phyloP scores from a whole-genome alignment of 805 yeast genomes.

The Saccharomycopsis guyanensis region DNA sequence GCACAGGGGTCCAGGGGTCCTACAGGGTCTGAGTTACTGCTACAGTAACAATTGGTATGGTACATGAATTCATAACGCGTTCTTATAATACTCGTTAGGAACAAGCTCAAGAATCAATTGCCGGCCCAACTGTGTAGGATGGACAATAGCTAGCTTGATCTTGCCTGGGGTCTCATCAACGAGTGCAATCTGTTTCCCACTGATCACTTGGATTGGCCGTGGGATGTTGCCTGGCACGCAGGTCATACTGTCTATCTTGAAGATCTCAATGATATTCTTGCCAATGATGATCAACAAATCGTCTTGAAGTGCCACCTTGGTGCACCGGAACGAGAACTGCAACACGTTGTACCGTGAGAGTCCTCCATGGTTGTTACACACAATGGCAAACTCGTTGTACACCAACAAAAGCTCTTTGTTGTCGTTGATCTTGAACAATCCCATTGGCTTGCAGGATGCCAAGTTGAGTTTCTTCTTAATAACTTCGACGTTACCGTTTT shows the following conservation, averaged over 20 bases:
- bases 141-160: constrained; percentile 45
- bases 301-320: constrained; percentile 34
- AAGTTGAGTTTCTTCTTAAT: constrained; percentile 35
- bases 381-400: constrained; percentile 64
- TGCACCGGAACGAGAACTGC: constrained; percentile 36
- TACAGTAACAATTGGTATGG: too few relatives aligned
- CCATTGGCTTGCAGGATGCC: constrained; percentile 41
- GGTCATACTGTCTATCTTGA: constrained; percentile 45
- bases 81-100: constrained; percentile 16
- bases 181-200: constrained; percentile 56
- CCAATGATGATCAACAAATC: constrained; percentile 48
- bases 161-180: constrained; percentile 34
- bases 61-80: too few relatives aligned
- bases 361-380: constrained; percentile 51
- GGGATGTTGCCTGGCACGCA: constrained; percentile 27
- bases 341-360: constrained; percentile 36
- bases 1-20: too few relatives aligned
- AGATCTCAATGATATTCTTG: constrained; percentile 63
- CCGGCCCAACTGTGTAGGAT: constrained; percentile 54
- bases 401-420: constrained; percentile 50
- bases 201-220: constrained; percentile 57
- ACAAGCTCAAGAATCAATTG: constrained; percentile 42
- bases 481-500: constrained; percentile 30
- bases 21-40: too few relatives aligned
- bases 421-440: constrained; percentile 54